Evolutionary conservation across 2,329 filamentous ascomycete genomes (phyloP), one percentile per base, ranked within the genome.

Genomic region (Colletotrichum sp.): DNA sequence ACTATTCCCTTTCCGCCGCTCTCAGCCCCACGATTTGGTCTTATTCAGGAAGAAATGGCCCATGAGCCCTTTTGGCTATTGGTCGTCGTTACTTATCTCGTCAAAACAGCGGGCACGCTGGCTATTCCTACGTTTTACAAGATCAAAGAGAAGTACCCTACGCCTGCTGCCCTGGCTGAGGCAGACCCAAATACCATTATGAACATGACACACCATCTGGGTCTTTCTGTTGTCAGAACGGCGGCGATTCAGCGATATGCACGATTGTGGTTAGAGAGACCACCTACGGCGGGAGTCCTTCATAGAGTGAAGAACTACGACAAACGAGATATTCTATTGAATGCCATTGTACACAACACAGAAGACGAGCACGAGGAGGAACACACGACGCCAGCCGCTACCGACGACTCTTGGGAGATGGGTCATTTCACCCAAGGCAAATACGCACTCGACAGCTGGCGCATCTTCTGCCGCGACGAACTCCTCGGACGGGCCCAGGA

Each of bases 361-460:
- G 71, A 52, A 3, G 44, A 52, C 1, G 73, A 39, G 7, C 67
- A 30, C 18, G 77, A 80, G 18, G 59, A 24, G 9, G 72, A 52
- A 8, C 24, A 66, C 2, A 62, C 44, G 8, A 69, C 28, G 52
- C 73, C 77, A 66, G 77, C 70, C 28, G 70, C 71, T 30, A 76
- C 77, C 55, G 67, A 68, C n/a, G 86, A 88, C 13, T 90, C 91
- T 0, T 98, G 95, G 93, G 96, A 98, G 81, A 94, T 98, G 75
- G 95, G 94, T 0, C 95, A 98, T 83, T 86, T 98, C 73, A 96
- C 95, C 0, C 93, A 95, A 70, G 95, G 96, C 18, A 89, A 92
- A 2, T 98, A 98, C 83, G 94, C 95, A 0, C 88, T 96, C 65
- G 96, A 98, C 84, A 96, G 94, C 81, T 98, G 95, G 95, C 92